Evolutionary conservation across 73 alveolate species (phyloP), one percentile per base, ranked within the genome.

Genomic region (Stentor roeselii): DNA sequence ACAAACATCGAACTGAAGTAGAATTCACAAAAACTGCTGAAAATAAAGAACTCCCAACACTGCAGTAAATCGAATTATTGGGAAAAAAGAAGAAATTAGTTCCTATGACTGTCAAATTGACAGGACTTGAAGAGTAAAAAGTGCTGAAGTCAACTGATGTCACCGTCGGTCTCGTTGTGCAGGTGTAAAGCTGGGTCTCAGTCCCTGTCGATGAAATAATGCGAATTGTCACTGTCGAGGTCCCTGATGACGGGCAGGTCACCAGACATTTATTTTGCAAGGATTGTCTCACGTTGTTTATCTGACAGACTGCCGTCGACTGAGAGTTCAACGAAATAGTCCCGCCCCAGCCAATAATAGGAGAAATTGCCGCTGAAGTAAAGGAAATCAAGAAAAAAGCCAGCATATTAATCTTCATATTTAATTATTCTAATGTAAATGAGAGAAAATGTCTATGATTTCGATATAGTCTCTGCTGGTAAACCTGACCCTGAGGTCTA

Each of bases 301-400:
- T 34, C 27, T 36, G 21, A 34, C 80, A 67, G 37, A 21, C 11
- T 27, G 80, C 11, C 15, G 21, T 40, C 2, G 41, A 11, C 14
- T 21, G 27, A 14, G 50, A 21, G 42, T 67, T 67, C 34, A 67
- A 67, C 15, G 11, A 21, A 0, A 67, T 32, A 30, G 80, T 67
- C 37, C 80, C 80, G 41, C 80, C 80, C 37, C 80, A 67, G 27
- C 80, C 80, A 11, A 21, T 21, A 2, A 27, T 21, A 21, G 80
- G 80, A 67, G 21, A 67, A 67, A 67, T 50, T 21, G 21, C 67
- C n/a, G n/a, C n/a, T n/a, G n/a, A n/a, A n/a, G n/a, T n/a, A n/a
- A n/a, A n/a, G n/a, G n/a, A n/a, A n/a, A n/a, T n/a, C n/a, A n/a
- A n/a, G n/a, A n/a, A n/a, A n/a, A n/a, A n/a, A n/a, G n/a, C n/a